Base-by-base conservation (phyloP, 371 early-diverging fungal species). In the Mortierella sp. region DNA sequence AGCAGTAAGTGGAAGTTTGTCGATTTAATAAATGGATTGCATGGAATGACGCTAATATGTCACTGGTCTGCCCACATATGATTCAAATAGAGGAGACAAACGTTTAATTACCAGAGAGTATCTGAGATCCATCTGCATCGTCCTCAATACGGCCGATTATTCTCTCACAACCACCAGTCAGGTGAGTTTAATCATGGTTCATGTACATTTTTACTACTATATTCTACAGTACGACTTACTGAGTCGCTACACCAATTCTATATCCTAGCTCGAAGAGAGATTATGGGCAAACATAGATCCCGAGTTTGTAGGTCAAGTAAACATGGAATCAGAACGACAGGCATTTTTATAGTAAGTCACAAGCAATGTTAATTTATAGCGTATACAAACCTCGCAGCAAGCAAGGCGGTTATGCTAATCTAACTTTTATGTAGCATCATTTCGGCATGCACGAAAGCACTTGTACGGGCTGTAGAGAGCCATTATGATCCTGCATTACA, bases 81-180 rank as follows among this genome's bases (percentile, higher is more conserved):
- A n/a, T 36, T 48, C 40, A 62, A 58, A 36, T 71, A 92, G 92
- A 67, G 92, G 92, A 38, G 94, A 94, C 33, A 92, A 88, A 58
- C 86, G 86, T 58, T 63, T 88, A 6, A 69, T 92, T 19, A 86
- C 88, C 4, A 80, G 85, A 3, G 91, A 92, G 8, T 90, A 92
- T 47, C 74, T 94, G 41, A 77, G 89, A n/a, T 86, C 89, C 32
- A 90, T 89, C 1, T 94, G 95, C 71, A 73, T 94, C 16, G 87
- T 96, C 8, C 80, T 97, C 58, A 97, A 97, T 65, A 98, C 99
- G 0, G 94, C 96, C 0, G 98, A 98, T 76, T 98, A 98, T 83
- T 98, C 98, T 69, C 84, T 88, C 21, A 89, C 89, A n/a, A 96
- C 96, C 0, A 94, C 94, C 0, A 82, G 88, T 2, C 97, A 96